Base-by-base conservation (phyloP, 345 rosid genomes). In the Moringa oleifera region DNA sequence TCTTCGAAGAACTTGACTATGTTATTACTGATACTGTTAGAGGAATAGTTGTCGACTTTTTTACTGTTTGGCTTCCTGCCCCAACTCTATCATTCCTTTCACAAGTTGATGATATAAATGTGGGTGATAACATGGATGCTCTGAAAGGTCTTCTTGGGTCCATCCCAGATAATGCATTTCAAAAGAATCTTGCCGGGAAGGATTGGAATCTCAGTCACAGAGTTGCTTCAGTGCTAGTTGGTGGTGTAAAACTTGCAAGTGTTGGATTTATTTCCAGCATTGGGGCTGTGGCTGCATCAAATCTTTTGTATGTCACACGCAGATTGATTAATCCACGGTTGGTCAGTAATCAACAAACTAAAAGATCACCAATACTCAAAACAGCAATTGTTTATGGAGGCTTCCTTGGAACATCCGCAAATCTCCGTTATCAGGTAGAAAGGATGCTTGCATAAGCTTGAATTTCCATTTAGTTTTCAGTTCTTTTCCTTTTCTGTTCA, bases 61-160 rank as follows among this genome's bases (percentile, higher is more conserved):
- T 92, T 69, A 87, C 95, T 0, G 96, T 89, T 25, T 92, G 96
- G 95, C 93, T 92, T 66, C 95, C 98, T 63, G 93, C 96, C 21
- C 98, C 98, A 61, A 89, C 95, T 57, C 66, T 92, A 57, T 89
- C 96, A 13, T 92, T 92, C 67, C 80, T 89, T 66, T 87, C 93
- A 41, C 79, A 79, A 66, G 81, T 88, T 20, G 81, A 84, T 62
- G 88, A 83, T 25, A 58, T 71, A 24, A 68, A 68, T 68, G 62
- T 69, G 17, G 73, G 93, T 33, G 81, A 84, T 69, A 73, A 78
- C 67, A 62, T 85, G 59, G 85, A 85, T 71, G 80, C 84, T 49
- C 61, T 89, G 37, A 75, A 70, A 68, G 93, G 88, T 41, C 88
- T 89, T 59, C 84, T 92, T 74, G 93, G 89, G 58, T 89, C 93